Base-by-base conservation (phyloP, 768 basidiomycete genomes). In the Mycena capillaripes region DNA sequence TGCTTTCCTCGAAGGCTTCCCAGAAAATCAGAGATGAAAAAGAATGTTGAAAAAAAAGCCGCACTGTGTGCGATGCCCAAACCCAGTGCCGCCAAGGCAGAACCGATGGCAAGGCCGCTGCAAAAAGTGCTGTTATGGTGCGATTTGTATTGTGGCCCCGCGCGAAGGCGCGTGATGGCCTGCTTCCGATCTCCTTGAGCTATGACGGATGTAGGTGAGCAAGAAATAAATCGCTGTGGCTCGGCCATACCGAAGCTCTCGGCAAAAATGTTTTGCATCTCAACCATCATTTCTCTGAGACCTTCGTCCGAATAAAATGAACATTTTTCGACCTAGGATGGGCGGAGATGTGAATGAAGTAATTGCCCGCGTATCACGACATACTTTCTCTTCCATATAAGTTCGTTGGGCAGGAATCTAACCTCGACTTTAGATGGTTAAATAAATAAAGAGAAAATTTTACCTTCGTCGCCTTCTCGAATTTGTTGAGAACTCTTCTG, bases 401-500 rank as follows among this genome's bases (percentile, higher is more conserved):
- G 92, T 87, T 27, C 91, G 86, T 78, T 94, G 90, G 23, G 90
- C 91, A 19, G 88, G 86, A 42, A 94, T 90, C 91, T 94, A 70
- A 17, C n/a, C 21, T 10, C 4, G 21, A 2, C 5, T 61, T 70
- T 40, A 29, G 19, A 34, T 34, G 23, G 57, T 40, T 42, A 38
- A 40, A 30, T 14, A 34, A 58, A 50, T 11, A 9, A 12, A 36
- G 56, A 50, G 12, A 27, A 50, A 32, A 23, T 12, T 23, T n/a
- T 75, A 92, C 92, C 80, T 87, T 90, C 16, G 95, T 93, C 5
- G 88, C 82, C 78, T 95, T 97, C 78, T 93, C 94, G 72, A 94
- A 96, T 80, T 96, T 96, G 81, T 93, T 95, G 65, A 96, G 80
- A 0, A 91, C 92, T 78, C 96, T 95, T 38, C 93, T 86, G 79